Conservation (phyloP, 345 rosid species). For the Murraya paniculata region DNA sequence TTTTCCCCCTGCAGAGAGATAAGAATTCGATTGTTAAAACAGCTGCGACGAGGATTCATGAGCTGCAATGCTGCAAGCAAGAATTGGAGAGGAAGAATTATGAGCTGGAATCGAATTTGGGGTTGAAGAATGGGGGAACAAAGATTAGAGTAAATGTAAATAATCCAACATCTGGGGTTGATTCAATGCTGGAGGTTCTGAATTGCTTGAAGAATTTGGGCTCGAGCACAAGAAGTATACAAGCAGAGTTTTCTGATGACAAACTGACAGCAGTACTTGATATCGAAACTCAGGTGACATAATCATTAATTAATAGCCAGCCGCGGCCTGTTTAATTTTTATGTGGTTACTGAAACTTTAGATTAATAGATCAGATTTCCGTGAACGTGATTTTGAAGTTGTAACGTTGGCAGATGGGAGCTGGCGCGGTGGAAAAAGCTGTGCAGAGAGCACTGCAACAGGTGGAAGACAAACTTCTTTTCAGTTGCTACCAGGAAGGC, state of each 20-base stretch:
- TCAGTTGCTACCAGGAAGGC: conserved; percentile 16
- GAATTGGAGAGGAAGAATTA: conserved; percentile 37
- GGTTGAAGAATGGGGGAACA: conserved; percentile 15
- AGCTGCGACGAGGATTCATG: conserved; percentile 37
- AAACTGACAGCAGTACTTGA: conserved; percentile 39
- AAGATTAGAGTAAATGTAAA: conserved; percentile 37
- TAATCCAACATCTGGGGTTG: conserved; percentile 52
- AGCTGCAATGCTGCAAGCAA: conserved; percentile 38
- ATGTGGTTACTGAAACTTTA: no score
- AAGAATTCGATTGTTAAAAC: conserved; percentile 52
- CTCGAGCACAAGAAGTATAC: conserved; percentile 28
- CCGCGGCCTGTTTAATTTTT: not conserved
- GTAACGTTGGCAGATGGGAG: conserved; percentile 35
- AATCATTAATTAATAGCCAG: not conserved
- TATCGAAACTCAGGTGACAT: conserved; percentile 41
- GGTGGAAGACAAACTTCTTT: conserved; percentile 33
- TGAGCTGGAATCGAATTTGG: conserved; percentile 28
- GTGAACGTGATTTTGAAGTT: not conserved
- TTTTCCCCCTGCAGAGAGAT: conserved; percentile 36
- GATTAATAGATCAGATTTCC: not conserved
- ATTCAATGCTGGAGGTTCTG: conserved; percentile 58
- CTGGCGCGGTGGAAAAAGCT: conserved; percentile 40
- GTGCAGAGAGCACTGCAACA: conserved; percentile 40
- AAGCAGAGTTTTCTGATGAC: conserved; percentile 34
- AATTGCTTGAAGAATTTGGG: conserved; percentile 42